Percentiles rank a stretch among this genome's conserved stretches.
These are phyloP conservation scores for Scedosporium minutisporum DNA, from an alignment of 2,329 filamentous ascomycete genomes.

Conservation along the genomic window DNA sequence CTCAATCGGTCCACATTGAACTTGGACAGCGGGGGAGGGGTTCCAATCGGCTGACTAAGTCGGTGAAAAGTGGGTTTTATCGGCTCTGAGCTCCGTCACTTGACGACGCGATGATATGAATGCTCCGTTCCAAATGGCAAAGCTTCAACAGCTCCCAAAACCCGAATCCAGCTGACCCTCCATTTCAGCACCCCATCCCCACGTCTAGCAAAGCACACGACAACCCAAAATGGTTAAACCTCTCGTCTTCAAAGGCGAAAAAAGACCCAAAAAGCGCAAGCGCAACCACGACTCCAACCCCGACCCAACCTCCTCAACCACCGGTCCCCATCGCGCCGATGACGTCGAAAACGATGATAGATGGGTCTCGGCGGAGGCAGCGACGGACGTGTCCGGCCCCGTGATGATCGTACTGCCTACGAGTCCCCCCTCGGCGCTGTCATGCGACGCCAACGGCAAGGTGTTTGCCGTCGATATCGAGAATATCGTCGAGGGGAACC, in stretches of 20 bases:
- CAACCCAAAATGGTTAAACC: constrained; percentile 65
- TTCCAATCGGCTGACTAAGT: no score
- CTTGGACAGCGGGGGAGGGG: no score
- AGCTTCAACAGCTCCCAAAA: no score
- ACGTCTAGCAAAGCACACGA: background rate
- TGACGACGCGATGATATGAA: no score
- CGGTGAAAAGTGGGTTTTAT: no score
- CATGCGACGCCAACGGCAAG: constrained; percentile 77
- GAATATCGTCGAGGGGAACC: constrained; percentile 78
- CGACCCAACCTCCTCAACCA: constrained; percentile 16
- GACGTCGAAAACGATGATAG: constrained; percentile 60
- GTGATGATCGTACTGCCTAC: constrained; percentile 75
- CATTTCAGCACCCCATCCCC: background rate
- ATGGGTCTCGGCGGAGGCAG: constrained; percentile 78
- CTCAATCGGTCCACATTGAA: no score
- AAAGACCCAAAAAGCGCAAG: constrained; percentile 88
- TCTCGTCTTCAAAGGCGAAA: constrained; percentile 93
- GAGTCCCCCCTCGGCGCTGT: constrained; percentile 61
- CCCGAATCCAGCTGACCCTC: background rate
- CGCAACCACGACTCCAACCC: constrained; percentile 46
- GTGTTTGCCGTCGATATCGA: constrained; percentile 76
- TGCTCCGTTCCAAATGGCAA: no score
- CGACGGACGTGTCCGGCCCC: constrained; percentile 70
- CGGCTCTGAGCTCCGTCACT: no score
- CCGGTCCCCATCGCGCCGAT: constrained; percentile 16